These are phyloP conservation scores for Cryptococcus neoformans DNA, from an alignment of 1,284 basidiomycete species.

Conservation along the genomic window DNA sequence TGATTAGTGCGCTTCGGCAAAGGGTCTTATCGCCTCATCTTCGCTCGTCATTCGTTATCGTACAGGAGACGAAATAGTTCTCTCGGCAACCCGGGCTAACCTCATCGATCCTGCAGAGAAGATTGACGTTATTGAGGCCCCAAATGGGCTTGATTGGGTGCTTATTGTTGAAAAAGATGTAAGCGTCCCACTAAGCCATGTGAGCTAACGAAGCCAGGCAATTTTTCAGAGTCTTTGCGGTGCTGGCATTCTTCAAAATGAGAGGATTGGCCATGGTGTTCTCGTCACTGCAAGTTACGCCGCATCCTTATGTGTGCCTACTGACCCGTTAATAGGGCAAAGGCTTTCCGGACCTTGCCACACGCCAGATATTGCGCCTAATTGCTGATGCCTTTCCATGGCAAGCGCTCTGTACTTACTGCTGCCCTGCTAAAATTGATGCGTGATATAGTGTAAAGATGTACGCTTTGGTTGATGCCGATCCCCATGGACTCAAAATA, in stretches of 20 bases:
- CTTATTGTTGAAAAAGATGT: slow-evolving; percentile 91
- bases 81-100: slow-evolving; percentile 60
- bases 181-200: slow-evolving; percentile 13
- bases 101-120: slow-evolving; percentile 73
- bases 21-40: slow-evolving; percentile 74
- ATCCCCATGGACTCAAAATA: slow-evolving; percentile 86
- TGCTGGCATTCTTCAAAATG: slow-evolving; percentile 54
- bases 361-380: slow-evolving; percentile 71
- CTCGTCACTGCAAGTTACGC: slow-evolving; percentile 42
- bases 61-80: slow-evolving; percentile 57
- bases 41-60: slow-evolving; percentile 59
- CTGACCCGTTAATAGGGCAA: slow-evolving; percentile 63
- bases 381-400: slow-evolving; percentile 64
- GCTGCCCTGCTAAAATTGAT: not conserved
- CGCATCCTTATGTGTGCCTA: slow-evolving; percentile 31
- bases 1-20: slow-evolving; percentile 72
- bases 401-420: slow-evolving; percentile 37
- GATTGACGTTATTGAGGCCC: slow-evolving; percentile 59
- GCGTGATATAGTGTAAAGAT: slow-evolving; percentile 60
- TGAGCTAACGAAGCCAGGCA: slow-evolving; percentile 56
- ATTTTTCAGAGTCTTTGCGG: slow-evolving; percentile 78
- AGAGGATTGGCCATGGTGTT: slow-evolving; percentile 39
- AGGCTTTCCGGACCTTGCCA: slow-evolving; percentile 88
- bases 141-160: slow-evolving; percentile 62
- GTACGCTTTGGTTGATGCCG: slow-evolving; percentile 77